Percentiles rank a stretch among this genome's conserved stretches.
These are phyloP conservation scores for Trichopus zeylanicus DNA, from an alignment of 116 monocot species.

Conservation along the genomic window DNA sequence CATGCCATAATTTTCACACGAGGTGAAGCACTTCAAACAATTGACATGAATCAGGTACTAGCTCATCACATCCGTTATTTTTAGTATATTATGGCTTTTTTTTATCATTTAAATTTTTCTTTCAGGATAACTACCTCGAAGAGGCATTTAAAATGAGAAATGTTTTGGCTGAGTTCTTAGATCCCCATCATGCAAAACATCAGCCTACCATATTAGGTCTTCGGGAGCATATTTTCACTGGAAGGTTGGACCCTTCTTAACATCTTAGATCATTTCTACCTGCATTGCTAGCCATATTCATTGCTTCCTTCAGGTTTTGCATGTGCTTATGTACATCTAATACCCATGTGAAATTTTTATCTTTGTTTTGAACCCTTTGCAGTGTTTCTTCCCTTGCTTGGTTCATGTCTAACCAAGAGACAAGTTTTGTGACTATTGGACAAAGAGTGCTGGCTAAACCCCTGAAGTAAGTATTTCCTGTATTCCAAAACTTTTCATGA, in stretches of 20 bases:
- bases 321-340: not conserved
- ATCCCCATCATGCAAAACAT: constrained; percentile 18
- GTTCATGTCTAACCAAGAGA: constrained; percentile 99
- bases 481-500: not conserved
- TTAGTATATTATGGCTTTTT: not conserved
- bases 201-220: constrained; percentile 84
- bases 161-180: constrained; percentile 70
- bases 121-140: constrained; percentile 92
- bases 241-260: constrained; percentile 44
- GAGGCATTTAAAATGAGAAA: constrained; percentile 99
- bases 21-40: constrained; percentile 93
- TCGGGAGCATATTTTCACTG: constrained; percentile 94
- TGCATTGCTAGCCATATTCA: not conserved
- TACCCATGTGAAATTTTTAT: not conserved
- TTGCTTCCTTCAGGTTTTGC: not conserved
- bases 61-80: not conserved
- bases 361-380: constrained; percentile 12
- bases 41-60: constrained; percentile 94
- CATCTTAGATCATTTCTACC: not conserved
- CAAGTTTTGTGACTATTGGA: constrained; percentile 96
- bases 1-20: constrained; percentile 93
- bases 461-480: constrained; percentile 55
- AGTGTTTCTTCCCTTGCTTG: constrained; percentile 98
- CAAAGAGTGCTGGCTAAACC: constrained; percentile 85
- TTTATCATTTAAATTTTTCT: not conserved